Conservation (phyloP, 1,139 yeast genomes). For the Yamadazyma jaroonii region DNA sequence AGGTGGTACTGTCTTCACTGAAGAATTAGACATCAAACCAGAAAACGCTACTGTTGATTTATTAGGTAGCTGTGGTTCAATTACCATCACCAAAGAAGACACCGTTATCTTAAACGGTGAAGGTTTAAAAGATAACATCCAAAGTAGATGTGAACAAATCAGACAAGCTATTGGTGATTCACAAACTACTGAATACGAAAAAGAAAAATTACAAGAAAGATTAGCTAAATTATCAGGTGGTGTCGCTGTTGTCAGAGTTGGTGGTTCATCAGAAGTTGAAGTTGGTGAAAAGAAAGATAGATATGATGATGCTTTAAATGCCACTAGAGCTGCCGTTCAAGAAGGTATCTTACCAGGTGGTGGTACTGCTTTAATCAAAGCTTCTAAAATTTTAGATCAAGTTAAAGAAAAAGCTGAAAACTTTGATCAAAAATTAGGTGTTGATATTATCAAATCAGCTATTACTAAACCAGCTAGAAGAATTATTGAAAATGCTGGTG, state of each 20-base stretch:
- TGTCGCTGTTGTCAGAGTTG: constrained; percentile 98
- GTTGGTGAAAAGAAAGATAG: constrained; percentile 99
- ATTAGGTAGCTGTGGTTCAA: constrained; percentile 90
- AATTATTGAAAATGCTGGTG: constrained; percentile 98
- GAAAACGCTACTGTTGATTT: constrained; percentile 92
- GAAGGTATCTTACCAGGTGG: constrained; percentile 99
- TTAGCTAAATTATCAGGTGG: constrained; percentile 98
- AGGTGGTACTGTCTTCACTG: constrained; percentile 98
- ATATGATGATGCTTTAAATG: constrained; percentile 98
- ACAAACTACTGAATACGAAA: constrained; percentile 88
- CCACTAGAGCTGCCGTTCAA: constrained; percentile 99
- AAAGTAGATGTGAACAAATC: constrained; percentile 94
- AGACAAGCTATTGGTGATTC: constrained; percentile 73
- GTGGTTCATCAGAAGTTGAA: constrained; percentile 98
- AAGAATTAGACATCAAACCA: constrained; percentile 96
- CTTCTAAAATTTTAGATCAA: constrained; percentile 75
- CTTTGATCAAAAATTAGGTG: constrained; percentile 98
- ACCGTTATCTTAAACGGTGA: constrained; percentile 95
- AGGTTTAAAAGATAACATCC: constrained; percentile 85
- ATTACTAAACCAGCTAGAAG: constrained; percentile 96
- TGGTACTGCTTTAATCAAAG: constrained; percentile 98
- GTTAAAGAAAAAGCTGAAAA: constrained; percentile 69
- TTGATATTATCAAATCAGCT: constrained; percentile 91
- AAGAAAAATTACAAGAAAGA: constrained; percentile 97
- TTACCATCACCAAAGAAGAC: constrained; percentile 96